These are phyloP conservation scores for Hypoxylon fragiforme DNA, from an alignment of 495 filamentous ascomycete species.

Conservation along the genomic window DNA sequence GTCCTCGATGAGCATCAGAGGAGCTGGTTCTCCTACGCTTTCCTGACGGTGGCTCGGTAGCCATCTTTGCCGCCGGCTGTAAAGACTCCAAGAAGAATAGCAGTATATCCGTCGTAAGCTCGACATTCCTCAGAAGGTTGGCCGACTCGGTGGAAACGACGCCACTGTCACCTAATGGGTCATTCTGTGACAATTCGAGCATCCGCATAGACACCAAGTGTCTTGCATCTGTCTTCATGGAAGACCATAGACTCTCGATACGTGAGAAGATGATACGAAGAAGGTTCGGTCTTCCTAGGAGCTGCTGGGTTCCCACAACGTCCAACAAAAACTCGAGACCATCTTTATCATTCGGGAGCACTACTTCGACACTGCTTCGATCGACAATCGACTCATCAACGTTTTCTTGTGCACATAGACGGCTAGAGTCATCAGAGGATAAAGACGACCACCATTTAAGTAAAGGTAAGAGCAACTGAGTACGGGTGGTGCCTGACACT, in stretches of 20 bases:
- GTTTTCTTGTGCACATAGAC: constrained; percentile 54
- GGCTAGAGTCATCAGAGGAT: constrained; percentile 40
- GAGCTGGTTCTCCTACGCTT: constrained; percentile 79
- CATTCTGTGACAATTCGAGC: constrained; percentile 47
- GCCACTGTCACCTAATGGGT: constrained; percentile 27
- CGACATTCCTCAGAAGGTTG: constrained; percentile 67
- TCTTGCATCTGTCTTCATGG: constrained; percentile 66
- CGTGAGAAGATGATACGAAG: constrained; percentile 64
- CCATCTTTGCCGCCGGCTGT: constrained; percentile 64
- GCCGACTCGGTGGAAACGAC: constrained; percentile 57
- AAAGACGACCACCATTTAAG: constrained; percentile 66
- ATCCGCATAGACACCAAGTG: constrained; percentile 61
- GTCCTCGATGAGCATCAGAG: constrained; percentile 53
- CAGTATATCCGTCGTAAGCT: constrained; percentile 71
- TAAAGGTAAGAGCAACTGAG: constrained; percentile 68
- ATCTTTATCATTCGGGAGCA: constrained; percentile 68
- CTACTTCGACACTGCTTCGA: constrained; percentile 58
- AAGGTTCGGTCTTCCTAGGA: constrained; percentile 51
- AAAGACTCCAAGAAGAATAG: constrained; percentile 68
- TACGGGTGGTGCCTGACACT: constrained; percentile 65
- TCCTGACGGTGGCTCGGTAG: constrained; percentile 62
- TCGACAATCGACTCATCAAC: constrained; percentile 64
- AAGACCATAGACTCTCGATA: constrained; percentile 69
- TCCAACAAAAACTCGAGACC: constrained; percentile 63
- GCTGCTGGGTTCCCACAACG: constrained; percentile 54